phyloP scores from a whole-genome alignment of 768 basidiomycete genomes.

The Suillus cothurnatus region DNA sequence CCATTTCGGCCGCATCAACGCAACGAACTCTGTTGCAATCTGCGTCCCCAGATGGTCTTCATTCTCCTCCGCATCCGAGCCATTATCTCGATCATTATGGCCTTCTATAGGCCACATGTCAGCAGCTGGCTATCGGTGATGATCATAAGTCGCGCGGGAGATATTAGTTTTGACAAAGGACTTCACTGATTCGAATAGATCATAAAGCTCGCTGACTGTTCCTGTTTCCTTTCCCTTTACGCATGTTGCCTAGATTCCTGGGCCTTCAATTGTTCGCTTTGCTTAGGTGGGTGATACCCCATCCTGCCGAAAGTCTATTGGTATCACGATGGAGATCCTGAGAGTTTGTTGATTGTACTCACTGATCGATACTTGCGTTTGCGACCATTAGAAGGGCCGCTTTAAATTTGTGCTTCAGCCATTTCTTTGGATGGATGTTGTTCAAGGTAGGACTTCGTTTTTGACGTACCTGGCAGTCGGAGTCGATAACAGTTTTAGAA shows the following conservation, averaged over 20 bases:
- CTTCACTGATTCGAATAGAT: no score
- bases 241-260: no score
- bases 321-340: background rate
- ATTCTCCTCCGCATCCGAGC: conserved; percentile 39
- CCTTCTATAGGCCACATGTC: conserved; percentile 66
- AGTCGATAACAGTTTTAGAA: conserved; percentile 22
- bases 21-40: conserved; percentile 69
- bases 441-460: background rate
- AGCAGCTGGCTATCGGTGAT: conserved; percentile 54
- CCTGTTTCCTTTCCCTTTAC: no score
- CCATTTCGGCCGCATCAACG: conserved; percentile 65
- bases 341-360: conserved; percentile 19
- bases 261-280: conserved; percentile 62
- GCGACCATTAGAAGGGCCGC: conserved; percentile 18
- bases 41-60: conserved; percentile 66
- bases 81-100: conserved; percentile 26
- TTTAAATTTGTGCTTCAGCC: conserved; percentile 21
- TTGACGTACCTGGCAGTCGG: background rate
- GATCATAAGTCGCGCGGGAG: conserved; percentile 12
- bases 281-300: conserved; percentile 63
- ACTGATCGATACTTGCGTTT: no score
- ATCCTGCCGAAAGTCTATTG: conserved; percentile 44
- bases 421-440: conserved; percentile 10
- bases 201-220: no score
- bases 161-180: background rate